Evolutionary conservation across 2,329 filamentous ascomycete species (phyloP).

Genomic region (Epichloe sp.): DNA sequence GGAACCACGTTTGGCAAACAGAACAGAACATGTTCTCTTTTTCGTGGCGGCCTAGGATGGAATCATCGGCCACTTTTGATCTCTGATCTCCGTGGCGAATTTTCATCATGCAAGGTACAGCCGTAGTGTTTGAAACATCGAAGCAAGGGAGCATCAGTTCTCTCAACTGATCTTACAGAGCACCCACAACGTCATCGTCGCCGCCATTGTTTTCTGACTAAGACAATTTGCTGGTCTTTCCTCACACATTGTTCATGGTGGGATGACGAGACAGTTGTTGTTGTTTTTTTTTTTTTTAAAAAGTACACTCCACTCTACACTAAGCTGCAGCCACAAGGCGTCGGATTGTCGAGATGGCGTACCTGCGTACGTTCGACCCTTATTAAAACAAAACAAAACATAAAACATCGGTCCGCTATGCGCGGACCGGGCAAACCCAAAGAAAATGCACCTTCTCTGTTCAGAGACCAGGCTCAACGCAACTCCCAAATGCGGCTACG

Average conservation of each 20-base stretch:
- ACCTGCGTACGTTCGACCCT: not conserved
- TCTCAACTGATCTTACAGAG: not conserved
- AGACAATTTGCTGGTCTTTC: not conserved
- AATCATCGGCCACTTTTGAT: not conserved
- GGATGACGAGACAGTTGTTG: not conserved
- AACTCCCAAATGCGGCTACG: not conserved
- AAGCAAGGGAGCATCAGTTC: slow-evolving; percentile 4
- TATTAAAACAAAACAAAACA: too few species aligned
- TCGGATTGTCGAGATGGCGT: not conserved
- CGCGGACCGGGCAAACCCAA: not conserved
- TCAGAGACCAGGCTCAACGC: not conserved
- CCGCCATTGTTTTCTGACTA: not conserved
- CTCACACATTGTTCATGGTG: not conserved
- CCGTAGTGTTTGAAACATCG: not conserved
- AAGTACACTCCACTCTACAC: not conserved
- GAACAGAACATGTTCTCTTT: too few species aligned
- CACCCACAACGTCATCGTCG: slow-evolving; percentile 1
- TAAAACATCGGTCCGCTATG: not conserved
- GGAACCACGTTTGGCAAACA: too few species aligned
- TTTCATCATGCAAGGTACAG: slow-evolving; percentile 4
- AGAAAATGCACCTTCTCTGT: not conserved
- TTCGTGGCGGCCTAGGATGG: not conserved
- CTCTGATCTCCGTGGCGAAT: not conserved
- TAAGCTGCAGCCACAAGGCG: not conserved
- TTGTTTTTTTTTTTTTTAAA: too few species aligned